Evolutionary conservation across 768 basidiomycete species (phyloP).

Genomic region (Astraeus odoratus): DNA sequence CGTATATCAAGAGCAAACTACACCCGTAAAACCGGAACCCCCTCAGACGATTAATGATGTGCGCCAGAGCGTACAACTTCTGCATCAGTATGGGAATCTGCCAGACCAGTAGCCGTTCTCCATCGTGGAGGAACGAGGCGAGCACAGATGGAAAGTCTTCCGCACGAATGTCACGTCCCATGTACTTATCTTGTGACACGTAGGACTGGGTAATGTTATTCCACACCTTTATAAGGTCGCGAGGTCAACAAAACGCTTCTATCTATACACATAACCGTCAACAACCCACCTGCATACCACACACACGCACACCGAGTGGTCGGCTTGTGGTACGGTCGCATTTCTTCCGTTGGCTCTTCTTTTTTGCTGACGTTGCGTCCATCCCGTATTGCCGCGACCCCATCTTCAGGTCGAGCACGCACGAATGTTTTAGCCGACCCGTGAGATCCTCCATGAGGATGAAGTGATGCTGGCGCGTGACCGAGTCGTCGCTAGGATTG

Average conservation of each 20-base stretch:
- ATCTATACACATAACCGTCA: conserved; percentile 1
- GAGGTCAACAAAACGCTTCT: background rate
- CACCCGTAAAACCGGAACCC: conserved; percentile 99
- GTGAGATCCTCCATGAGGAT: conserved; percentile 99
- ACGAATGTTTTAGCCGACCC: conserved; percentile 82
- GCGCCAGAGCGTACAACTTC: conserved; percentile 90
- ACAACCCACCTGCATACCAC: conserved; percentile 92
- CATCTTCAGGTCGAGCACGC: conserved; percentile 98
- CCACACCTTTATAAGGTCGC: conserved; percentile 66
- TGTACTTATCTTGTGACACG: conserved; percentile 93
- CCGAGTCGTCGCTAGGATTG: conserved; percentile 35
- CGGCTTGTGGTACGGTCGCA: conserved; percentile 94
- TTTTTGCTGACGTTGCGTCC: conserved; percentile 86
- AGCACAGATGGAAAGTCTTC: conserved; percentile 82
- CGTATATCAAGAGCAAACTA: conserved; percentile 93
- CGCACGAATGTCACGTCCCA: conserved; percentile 81
- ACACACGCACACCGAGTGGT: conserved; percentile 84
- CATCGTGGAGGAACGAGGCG: conserved; percentile 78
- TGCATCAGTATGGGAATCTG: conserved; percentile 89
- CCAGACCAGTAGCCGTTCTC: conserved; percentile 74
- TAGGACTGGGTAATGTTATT: conserved; percentile 80
- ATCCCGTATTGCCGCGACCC: conserved; percentile 99
- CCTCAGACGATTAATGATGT: conserved; percentile 80
- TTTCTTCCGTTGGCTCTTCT: conserved; percentile 98
- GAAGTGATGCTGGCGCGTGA: conserved; percentile 92